A percentile compares a stretch with the other conserved stretches of the same genome.
Evolutionary conservation across 2,329 filamentous ascomycete genomes (phyloP).

Genomic region (Xylaria sp.): DNA sequence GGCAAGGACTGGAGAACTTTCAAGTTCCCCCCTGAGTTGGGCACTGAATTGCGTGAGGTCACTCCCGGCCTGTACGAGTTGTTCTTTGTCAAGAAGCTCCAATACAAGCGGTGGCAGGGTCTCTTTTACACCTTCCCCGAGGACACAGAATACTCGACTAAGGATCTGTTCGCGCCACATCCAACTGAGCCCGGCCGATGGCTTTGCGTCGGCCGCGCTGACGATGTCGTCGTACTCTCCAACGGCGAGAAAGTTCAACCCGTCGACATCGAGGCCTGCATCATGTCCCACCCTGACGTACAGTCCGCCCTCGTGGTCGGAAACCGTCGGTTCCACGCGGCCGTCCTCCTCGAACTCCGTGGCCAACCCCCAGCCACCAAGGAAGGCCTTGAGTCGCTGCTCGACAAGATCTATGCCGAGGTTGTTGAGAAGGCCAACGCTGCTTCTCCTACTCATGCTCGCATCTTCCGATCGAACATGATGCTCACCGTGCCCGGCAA

Average conservation of each 20-base stretch:
- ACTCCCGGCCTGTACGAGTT: conserved; percentile 41
- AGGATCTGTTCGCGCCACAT: conserved; percentile 42
- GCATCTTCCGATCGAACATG: conserved; percentile 43
- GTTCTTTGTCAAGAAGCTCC: conserved; percentile 42
- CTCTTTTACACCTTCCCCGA: conserved; percentile 45
- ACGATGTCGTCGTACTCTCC: conserved; percentile 43
- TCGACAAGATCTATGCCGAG: conserved; percentile 41
- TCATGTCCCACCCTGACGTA: conserved; percentile 39
- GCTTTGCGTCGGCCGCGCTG: conserved; percentile 43
- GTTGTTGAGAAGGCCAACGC: conserved; percentile 42
- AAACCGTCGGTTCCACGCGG: conserved; percentile 41
- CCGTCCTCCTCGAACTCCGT: conserved; percentile 40
- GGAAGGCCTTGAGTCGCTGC: conserved; percentile 34
- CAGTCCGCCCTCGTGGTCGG: conserved; percentile 43
- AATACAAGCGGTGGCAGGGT: conserved; percentile 43
- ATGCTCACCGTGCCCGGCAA: conserved; percentile 43
- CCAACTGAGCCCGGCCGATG: conserved; percentile 41
- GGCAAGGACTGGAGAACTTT: conserved; percentile 43
- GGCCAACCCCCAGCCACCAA: conserved; percentile 27
- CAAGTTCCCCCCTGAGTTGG: conserved; percentile 42
- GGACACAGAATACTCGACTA: conserved; percentile 41
- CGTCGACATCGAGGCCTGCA: conserved; percentile 41
- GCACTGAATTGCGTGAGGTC: conserved; percentile 40
- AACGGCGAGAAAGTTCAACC: conserved; percentile 44
- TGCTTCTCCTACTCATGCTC: conserved; percentile 39